Conservation (phyloP, 1,139 yeast genomes). For the Saccharomyces hybrid region DNA sequence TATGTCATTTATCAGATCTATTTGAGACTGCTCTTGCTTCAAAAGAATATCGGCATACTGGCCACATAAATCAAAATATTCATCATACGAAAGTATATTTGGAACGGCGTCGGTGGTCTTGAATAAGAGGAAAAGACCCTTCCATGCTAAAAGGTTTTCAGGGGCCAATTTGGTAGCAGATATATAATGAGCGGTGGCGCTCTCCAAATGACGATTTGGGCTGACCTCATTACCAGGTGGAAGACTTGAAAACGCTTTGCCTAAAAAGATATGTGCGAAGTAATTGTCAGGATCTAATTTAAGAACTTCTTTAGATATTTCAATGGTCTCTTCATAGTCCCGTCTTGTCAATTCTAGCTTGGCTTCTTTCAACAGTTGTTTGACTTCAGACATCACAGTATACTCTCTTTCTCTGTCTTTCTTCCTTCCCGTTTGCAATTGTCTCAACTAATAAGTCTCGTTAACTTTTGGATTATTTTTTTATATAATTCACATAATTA, state of each 20-base stretch:
- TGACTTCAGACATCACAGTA: conserved; percentile 28
- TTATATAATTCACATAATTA: neutral
- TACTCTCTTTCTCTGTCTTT: neutral
- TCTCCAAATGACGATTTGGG: conserved; percentile 9
- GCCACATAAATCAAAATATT: conserved; percentile 44
- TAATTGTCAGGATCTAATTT: conserved; percentile 50
- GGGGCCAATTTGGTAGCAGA: conserved; percentile 53
- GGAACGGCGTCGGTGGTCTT: conserved; percentile 27
- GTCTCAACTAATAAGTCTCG: neutral
- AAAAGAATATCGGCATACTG: conserved; percentile 36
- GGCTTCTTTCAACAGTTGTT: conserved; percentile 49
- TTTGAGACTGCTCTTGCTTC: conserved; percentile 37
- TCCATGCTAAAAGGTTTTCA: conserved; percentile 63
- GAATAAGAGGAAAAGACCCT: conserved; percentile 52
- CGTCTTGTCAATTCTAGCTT: conserved; percentile 48
- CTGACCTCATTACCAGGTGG: neutral
- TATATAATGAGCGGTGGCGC: conserved; percentile 45
- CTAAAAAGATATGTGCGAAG: conserved; percentile 53
- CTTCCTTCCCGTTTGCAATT: neutral
- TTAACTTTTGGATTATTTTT: neutral
- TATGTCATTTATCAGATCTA: conserved; percentile 44
- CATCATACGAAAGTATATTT: conserved; percentile 30
- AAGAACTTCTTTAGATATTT: conserved; percentile 45
- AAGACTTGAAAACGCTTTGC: conserved; percentile 30
- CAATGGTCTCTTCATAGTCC: conserved; percentile 54